These are phyloP conservation scores for Chrysopogon serrulatus DNA, from an alignment of 176 grass and related monocot genomes.

Conservation along the genomic window DNA sequence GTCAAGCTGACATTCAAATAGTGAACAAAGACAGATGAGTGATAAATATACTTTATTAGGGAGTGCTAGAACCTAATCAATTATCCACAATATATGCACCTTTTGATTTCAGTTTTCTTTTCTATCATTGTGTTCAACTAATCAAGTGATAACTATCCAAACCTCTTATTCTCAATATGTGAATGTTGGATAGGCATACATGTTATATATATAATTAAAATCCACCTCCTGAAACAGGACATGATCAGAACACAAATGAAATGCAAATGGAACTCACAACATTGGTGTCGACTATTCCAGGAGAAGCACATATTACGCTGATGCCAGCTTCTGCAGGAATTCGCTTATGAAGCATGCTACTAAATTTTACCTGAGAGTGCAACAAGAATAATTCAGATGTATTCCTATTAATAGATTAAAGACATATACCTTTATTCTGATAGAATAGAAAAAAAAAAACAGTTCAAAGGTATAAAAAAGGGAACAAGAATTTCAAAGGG, in stretches of 20 bases:
- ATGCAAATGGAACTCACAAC: slow-evolving; percentile 63
- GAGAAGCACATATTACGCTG: slow-evolving; percentile 58
- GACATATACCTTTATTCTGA: background rate
- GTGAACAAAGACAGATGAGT: background rate
- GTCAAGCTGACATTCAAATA: background rate
- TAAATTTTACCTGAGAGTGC: slow-evolving; percentile 72
- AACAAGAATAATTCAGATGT: slow-evolving; percentile 12
- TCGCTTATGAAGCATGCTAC: slow-evolving; percentile 92
- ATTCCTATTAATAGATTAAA: background rate
- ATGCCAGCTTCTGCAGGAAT: slow-evolving; percentile 89
- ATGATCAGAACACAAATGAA: background rate
- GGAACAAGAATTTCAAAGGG: background rate
- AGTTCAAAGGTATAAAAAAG: background rate
- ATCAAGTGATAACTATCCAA: background rate
- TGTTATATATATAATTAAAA: background rate
- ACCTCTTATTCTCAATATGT: background rate
- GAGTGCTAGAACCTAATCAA: background rate
- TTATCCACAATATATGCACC: background rate
- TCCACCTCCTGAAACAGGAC: background rate
- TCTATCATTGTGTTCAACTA: background rate
- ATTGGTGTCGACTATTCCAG: slow-evolving; percentile 93
- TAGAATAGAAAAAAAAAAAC: background rate
- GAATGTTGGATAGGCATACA: background rate
- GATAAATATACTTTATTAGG: background rate
- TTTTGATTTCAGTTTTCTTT: background rate